Evolutionary conservation across 371 early-diverging fungal genomes (phyloP).

Genomic region (Mucor racemosus): DNA sequence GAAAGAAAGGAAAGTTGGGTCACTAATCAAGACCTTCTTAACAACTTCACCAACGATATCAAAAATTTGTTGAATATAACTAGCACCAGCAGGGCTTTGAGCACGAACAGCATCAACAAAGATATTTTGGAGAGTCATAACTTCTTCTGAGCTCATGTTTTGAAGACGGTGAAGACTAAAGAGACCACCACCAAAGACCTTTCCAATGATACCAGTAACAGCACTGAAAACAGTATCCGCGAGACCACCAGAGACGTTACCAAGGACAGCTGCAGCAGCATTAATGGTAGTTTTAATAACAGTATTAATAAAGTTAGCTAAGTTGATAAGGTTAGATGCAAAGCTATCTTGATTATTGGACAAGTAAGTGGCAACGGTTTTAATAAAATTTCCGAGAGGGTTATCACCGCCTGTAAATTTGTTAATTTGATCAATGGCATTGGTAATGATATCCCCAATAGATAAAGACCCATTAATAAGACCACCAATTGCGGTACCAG

Average conservation of each 20-base stretch:
- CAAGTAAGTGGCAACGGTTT: not conserved
- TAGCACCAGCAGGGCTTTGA: conserved; percentile 1
- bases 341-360: conserved; percentile 1
- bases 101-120: conserved; percentile 6
- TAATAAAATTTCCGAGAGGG: conserved; percentile 11
- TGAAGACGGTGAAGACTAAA: conserved; percentile 7
- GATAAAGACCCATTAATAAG: not conserved
- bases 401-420: not conserved
- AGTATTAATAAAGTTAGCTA: not conserved
- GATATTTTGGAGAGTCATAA: not conserved
- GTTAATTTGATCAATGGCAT: not conserved
- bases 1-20: conserved; percentile 1
- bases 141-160: conserved; percentile 1
- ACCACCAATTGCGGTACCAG: not conserved
- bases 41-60: not conserved
- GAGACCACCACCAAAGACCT: not conserved
- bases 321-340: not conserved
- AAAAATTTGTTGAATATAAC: not conserved
- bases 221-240: not conserved
- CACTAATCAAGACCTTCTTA: not conserved
- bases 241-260: not conserved
- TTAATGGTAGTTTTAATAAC: not conserved
- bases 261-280: not conserved
- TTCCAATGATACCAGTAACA: not conserved
- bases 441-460: not conserved